Evolutionary conservation across 371 early-diverging fungal genomes (phyloP).

Genomic region (Mucor circinelloides): DNA sequence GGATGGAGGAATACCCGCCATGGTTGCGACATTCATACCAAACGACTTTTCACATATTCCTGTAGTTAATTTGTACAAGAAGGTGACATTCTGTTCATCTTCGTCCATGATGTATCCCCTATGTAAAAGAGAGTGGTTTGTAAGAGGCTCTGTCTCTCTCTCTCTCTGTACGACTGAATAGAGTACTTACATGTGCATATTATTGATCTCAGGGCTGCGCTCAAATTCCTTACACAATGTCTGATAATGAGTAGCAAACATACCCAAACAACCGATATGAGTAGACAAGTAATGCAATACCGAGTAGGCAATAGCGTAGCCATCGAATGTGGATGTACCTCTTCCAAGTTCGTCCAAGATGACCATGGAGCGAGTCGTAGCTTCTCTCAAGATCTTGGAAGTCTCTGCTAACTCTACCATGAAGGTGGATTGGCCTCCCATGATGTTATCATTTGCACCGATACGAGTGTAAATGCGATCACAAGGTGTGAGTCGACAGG

Average conservation of each 20-base stretch:
- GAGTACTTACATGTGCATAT: conserved; percentile 65
- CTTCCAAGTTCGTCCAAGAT: conserved; percentile 99
- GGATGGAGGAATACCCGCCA: conserved; percentile 90
- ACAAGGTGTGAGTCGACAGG: conserved; percentile 83
- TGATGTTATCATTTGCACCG: conserved; percentile 97
- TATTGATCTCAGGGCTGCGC: conserved; percentile 58
- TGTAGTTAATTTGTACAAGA: conserved; percentile 90
- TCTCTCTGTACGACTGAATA: not conserved
- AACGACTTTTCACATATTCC: conserved; percentile 83
- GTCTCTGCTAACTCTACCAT: conserved; percentile 99
- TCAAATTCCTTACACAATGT: conserved; percentile 86
- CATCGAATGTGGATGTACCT: conserved; percentile 99
- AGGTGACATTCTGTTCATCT: conserved; percentile 87
- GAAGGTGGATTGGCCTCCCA: conserved; percentile 99
- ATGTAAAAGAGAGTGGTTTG: conserved; percentile 12
- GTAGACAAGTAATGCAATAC: conserved; percentile 89
- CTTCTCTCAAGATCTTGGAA: conserved; percentile 89
- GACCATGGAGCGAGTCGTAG: conserved; percentile 94
- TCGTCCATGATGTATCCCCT: conserved; percentile 86
- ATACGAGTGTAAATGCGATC: conserved; percentile 98
- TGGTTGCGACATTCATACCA: conserved; percentile 94
- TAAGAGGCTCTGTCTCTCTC: conserved; percentile 26
- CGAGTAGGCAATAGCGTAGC: conserved; percentile 96
- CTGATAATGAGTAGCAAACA: conserved; percentile 99
- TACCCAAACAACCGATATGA: conserved; percentile 84